Conservation (phyloP, 805 yeast genomes). For the Cyberlindnera lachancei region DNA sequence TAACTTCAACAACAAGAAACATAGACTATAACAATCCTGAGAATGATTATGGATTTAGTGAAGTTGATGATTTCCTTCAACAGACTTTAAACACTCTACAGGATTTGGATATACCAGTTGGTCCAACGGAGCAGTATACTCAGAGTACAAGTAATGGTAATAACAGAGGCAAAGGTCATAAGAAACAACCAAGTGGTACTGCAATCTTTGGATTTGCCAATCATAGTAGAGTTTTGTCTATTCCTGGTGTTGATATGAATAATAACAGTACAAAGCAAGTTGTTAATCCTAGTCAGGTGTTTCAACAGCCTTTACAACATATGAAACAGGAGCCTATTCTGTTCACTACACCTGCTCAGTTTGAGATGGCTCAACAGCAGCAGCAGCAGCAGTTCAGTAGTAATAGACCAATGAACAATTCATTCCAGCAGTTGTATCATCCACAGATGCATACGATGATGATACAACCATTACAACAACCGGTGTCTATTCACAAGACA, state of each 20-base stretch:
- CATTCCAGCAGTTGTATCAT: background rate
- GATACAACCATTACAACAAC: conserved; percentile 1
- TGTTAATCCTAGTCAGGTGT: conserved; percentile 19
- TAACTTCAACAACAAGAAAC: no score
- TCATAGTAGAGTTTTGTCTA: conserved; percentile 55
- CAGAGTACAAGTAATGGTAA: conserved; percentile 4
- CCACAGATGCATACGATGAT: background rate
- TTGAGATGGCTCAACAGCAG: conserved; percentile 6
- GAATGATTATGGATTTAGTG: conserved; percentile 14
- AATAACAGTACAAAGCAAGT: conserved; percentile 4
- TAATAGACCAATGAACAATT: background rate
- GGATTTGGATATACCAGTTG: conserved; percentile 56
- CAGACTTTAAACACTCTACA: conserved; percentile 49
- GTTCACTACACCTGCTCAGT: conserved; percentile 13
- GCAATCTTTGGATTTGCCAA: conserved; percentile 70
- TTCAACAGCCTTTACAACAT: conserved; percentile 8
- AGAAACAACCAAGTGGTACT: conserved; percentile 66
- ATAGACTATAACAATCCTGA: background rate
- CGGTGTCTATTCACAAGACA: conserved; percentile 3
- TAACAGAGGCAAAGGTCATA: conserved; percentile 32
- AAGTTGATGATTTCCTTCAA: conserved; percentile 42
- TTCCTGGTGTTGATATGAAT: conserved; percentile 34
- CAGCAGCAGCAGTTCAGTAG: background rate
- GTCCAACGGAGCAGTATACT: conserved; percentile 6
- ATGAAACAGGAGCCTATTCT: conserved; percentile 14